Base-by-base conservation (phyloP, 495 filamentous ascomycete species). In the Neurospora pannonica region DNA sequence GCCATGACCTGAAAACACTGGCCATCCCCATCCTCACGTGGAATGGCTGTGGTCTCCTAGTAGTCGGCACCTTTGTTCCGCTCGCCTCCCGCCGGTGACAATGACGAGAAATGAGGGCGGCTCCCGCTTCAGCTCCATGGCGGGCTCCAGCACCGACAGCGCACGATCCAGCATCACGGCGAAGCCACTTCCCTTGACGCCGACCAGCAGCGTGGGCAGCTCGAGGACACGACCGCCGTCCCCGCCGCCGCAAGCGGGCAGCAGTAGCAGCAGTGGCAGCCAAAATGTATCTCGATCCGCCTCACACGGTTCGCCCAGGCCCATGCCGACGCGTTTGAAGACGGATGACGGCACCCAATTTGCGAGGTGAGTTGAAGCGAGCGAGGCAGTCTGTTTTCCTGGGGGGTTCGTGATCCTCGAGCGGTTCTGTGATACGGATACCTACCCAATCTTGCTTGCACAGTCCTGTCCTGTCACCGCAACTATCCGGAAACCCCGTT, bases 81-180 rank as follows among this genome's bases (percentile, higher is more conserved):
- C 73, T 74, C 74, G 75, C 71, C 75, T 73, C 70, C 72, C 73
- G 36, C 71, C 74, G 79, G 82, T 82, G 84, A 88, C 82, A 79
- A 90, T 91, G 89, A 87, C 88, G 78, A 86, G 86, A 79, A 85
- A 88, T 81, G 87, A 90, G 78, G 84, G 84, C 72, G 80, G 76
- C 71, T 83, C 79, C 76, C 86, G 89, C 79, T 87, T 89, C 85
- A 89, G 87, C 83, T 90, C 90, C 77, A 85, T 84, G 79, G 88
- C 88, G 83, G 89, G 88, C 86, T 87, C 89, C 67, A 87, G 86
- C 82, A 86, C 85, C 74, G 86, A 88, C 79, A 89, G 87, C 81
- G 87, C 85, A 78, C 84, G 86, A 71, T 90, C 89, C 71, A 87
- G 80, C 78, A 85, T 88, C 74, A 92, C 90, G 70, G 82, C 89